These are phyloP conservation scores for Trypanosoma lewisi DNA, from an alignment of 208 protist genomes.

Conservation along the genomic window DNA sequence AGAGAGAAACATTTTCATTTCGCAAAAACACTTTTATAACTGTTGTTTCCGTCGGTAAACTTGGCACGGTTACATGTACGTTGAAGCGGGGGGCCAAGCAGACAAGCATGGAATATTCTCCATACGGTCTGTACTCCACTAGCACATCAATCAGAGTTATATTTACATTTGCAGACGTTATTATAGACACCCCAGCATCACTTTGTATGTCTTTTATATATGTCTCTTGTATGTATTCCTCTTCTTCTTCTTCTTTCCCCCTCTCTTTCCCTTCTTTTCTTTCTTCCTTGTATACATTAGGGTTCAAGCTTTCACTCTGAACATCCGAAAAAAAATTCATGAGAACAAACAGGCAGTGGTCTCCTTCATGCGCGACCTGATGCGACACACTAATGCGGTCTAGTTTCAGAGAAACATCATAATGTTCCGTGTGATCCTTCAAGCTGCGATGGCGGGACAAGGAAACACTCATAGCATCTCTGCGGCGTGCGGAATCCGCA, in stretches of 20 bases:
- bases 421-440: conserved; percentile 26
- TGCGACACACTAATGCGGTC: conserved; percentile 40
- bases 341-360: conserved; percentile 46
- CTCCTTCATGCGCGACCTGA: conserved; percentile 44
- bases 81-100: conserved; percentile 15
- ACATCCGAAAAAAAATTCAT: conserved; percentile 43
- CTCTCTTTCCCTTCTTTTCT: neutral
- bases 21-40: conserved; percentile 12
- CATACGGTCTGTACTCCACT: conserved; percentile 28
- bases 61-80: conserved; percentile 15
- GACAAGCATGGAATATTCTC: conserved; percentile 18
- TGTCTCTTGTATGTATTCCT: neutral
- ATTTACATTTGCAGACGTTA: conserved; percentile 16
- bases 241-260: neutral
- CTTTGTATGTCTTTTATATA: conserved; percentile 6
- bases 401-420: conserved; percentile 32
- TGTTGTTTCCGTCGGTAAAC: conserved; percentile 18
- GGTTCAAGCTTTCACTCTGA: conserved; percentile 9
- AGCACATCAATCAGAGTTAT: conserved; percentile 21
- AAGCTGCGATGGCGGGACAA: conserved; percentile 24
- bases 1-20: conserved; percentile 15
- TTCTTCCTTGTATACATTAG: conserved; percentile 3
- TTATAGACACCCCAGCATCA: conserved; percentile 24
- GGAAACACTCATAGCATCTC: conserved; percentile 17
- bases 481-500: neutral